These are phyloP conservation scores for Aureobasidium subglaciale DNA, from an alignment of 2,329 filamentous ascomycete genomes.

Conservation along the genomic window DNA sequence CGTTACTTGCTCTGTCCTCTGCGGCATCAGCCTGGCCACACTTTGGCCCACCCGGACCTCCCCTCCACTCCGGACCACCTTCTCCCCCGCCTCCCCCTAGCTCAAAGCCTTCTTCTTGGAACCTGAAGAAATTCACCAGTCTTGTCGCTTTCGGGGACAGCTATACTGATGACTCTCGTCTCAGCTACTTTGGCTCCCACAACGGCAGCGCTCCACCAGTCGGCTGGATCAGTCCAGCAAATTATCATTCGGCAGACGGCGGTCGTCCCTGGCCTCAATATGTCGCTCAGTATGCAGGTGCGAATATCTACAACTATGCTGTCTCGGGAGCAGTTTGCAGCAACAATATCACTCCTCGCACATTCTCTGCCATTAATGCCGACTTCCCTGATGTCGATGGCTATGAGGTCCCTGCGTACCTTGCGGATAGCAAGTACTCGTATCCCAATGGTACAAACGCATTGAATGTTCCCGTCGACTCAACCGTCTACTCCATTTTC, in stretches of 20 bases:
- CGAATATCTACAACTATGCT: conserved; percentile 60
- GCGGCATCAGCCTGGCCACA: conserved; percentile 10
- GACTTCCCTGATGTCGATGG: conserved; percentile 51
- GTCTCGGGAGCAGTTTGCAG: conserved; percentile 66
- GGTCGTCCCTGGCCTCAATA: conserved; percentile 64
- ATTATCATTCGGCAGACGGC: conserved; percentile 50
- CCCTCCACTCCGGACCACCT: neutral
- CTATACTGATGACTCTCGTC: conserved; percentile 65
- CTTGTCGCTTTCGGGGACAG: conserved; percentile 68
- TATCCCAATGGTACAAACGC: conserved; percentile 33
- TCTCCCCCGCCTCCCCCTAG: neutral
- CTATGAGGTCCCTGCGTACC: conserved; percentile 43
- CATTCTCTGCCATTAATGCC: conserved; percentile 43
- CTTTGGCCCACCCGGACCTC: neutral
- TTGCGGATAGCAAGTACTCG: conserved; percentile 34
- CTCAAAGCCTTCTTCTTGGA: conserved; percentile 24
- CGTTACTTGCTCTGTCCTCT: neutral
- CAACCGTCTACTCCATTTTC: conserved; percentile 69
- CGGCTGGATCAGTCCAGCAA: conserved; percentile 46
- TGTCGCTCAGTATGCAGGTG: conserved; percentile 52
- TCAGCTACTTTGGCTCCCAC: conserved; percentile 55
- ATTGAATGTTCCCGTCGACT: conserved; percentile 42
- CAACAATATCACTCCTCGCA: conserved; percentile 57
- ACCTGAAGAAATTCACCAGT: conserved; percentile 48
- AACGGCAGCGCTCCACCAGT: conserved; percentile 56